phyloP scores from a whole-genome alignment of 257 asterid genomes.

The Thymus quinquecostatus region DNA sequence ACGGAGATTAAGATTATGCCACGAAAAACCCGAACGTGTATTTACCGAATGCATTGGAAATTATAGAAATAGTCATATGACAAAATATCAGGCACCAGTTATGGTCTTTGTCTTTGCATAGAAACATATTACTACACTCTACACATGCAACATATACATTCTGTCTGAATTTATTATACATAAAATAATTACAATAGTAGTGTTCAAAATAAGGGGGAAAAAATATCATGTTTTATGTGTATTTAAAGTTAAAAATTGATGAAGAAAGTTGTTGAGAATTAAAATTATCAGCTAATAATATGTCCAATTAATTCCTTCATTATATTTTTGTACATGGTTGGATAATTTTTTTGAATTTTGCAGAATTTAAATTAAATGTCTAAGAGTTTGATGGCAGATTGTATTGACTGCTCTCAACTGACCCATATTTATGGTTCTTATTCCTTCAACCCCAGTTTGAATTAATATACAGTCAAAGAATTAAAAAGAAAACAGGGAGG shows the following conservation, averaged over 20 bases:
- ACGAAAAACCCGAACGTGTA: too few species aligned
- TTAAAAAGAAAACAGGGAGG: too few species aligned
- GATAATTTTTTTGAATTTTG: slow-evolving; percentile 7
- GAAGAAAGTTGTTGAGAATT: background rate
- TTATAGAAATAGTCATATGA: background rate
- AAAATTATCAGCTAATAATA: background rate
- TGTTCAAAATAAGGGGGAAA: too few species aligned
- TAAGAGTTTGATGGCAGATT: background rate
- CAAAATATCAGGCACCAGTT: background rate
- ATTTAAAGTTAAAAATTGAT: background rate
- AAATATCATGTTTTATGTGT: too few species aligned
- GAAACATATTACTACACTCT: background rate
- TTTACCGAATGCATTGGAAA: background rate
- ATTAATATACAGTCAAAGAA: too few species aligned
- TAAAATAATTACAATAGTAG: too few species aligned
- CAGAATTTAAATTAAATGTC: slow-evolving; percentile 8
- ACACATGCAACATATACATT: background rate
- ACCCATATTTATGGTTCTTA: slow-evolving; percentile 4
- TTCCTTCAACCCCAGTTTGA: background rate
- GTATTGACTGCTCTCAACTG: background rate
- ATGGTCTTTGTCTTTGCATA: background rate
- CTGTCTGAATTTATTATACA: background rate
- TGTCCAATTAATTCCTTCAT: slow-evolving; percentile 1
- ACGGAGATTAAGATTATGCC: too few species aligned
- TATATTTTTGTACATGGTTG: background rate